Evolutionary conservation across 2,329 filamentous ascomycete genomes (phyloP), one percentile per base, ranked within the genome.

Genomic region (Colletotrichum orbiculare): DNA sequence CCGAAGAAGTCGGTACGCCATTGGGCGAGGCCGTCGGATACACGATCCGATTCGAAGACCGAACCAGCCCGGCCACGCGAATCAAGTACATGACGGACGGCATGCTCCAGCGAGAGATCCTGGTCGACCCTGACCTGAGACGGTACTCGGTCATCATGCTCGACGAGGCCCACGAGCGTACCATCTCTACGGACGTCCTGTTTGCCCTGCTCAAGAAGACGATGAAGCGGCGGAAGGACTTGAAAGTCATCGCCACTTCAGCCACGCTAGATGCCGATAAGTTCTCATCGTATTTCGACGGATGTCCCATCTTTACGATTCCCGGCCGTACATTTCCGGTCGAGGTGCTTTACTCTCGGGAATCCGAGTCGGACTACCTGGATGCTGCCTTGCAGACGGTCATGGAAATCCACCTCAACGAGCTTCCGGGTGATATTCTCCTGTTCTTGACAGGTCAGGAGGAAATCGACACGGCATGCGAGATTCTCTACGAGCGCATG

Each of bases 31-130:
- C 97, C 75, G 95, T 99, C 68, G 96, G 96, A 59, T 99, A 99
- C 76, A 97, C 92, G 8, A 97, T 99, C 74, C 93, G 96, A 75
- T 99, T 99, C 75, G 96, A 99, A 74, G 96, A 99, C 79, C 92
- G 90, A 75, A 97, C 95, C 0, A 92, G 90, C 69, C 89, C 93
- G 2, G 86, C 90, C 15, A 99, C 96, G 1, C 93, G 90, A 74
- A 97, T 99, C 82, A 99, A 99, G 81, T 99, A 99, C 81, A 97
- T 99, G 95, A 99, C 96, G 13, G 96, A 99, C 73, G 96, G 96
- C 78, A 98, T 98, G 92, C 87, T 99, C 75, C 90, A 97, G 79
- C 88, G 96, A 81, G 96, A 99, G 80, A 94, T 97, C 75, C 85
- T 99, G 55, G 86, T 97, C 70, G 96, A 99, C 75, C 92, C 94